Conservation (phyloP, 1,284 basidiomycete genomes). For the Tilletiaria anomala region DNA sequence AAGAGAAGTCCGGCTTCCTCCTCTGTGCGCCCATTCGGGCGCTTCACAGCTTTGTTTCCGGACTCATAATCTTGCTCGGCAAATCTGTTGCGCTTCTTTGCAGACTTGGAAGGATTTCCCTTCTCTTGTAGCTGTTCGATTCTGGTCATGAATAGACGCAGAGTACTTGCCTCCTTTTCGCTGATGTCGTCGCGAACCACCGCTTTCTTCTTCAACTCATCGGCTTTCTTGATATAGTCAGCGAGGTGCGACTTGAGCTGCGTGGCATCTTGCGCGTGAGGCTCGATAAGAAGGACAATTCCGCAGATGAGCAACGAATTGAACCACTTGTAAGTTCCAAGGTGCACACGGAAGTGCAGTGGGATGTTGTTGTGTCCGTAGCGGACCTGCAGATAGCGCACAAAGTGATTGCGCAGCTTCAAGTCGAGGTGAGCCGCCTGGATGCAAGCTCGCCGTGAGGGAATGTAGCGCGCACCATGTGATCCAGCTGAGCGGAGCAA, state of each 20-base stretch:
- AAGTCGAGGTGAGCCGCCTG: constrained; percentile 22
- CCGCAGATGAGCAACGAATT: constrained; percentile 23
- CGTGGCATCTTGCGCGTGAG: constrained; percentile 14
- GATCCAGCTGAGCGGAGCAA: constrained; percentile 19
- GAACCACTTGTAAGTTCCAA: constrained; percentile 29
- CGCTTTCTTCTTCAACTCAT: not conserved
- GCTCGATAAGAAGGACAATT: constrained; percentile 23
- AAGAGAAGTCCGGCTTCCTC: no score
- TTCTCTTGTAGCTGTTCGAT: not conserved
- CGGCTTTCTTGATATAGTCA: not conserved
- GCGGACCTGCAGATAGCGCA: constrained; percentile 8
- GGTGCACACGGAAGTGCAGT: constrained; percentile 10
- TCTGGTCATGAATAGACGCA: not conserved
- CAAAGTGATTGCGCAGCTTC: constrained; percentile 19
- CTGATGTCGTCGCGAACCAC: not conserved
- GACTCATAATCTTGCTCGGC: no score
- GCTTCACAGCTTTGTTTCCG: no score
- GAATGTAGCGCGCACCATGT: constrained; percentile 12
- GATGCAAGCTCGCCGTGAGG: constrained; percentile 22
- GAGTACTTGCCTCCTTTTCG: not conserved
- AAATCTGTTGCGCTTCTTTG: no score
- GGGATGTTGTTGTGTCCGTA: constrained; percentile 8
- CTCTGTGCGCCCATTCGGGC: no score
- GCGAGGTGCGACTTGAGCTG: constrained; percentile 14
- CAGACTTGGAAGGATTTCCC: not conserved